Evolutionary conservation across 495 filamentous ascomycete species (phyloP), one percentile per base, ranked within the genome.

Genomic region (Xylaria sp.): DNA sequence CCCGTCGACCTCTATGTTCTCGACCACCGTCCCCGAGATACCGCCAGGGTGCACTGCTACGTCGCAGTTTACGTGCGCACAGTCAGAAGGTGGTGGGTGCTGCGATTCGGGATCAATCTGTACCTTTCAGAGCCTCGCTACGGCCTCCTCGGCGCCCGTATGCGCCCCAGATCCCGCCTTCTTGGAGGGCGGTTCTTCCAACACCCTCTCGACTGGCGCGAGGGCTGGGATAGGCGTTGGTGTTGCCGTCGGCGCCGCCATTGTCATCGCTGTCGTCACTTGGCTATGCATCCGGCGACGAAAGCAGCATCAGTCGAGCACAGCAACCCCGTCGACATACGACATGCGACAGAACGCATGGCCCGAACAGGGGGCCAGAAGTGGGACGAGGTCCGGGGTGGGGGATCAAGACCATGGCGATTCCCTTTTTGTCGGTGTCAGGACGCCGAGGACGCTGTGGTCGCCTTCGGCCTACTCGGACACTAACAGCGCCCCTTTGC

Each of bases 61-160:
- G n/a, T 90, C 91, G 9, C 93, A 92, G 79, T 92, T 93, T 69
- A 80, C 88, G 61, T 95, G 92, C 80, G 83, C 85, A 2, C 87
- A 88, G 0, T 85, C 87, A 62, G 89, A 92, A 68, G 85, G 88
- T 3, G 90, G 89, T 57, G 92, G 92, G 5, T 96, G 93, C 80
- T 96, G 93, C 75, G 87, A 89, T 24, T 87, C 88, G 3, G 91
- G 90, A 4, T 85, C 90, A 55, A 79, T 90, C 72, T 96, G 93
- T 76, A 88, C 89, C 53, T 86, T 85, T 48, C 50, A 67, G 0
- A 79, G 85, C 3, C 85, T 86, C 19, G 85, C 84, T 3, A 85
- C 84, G 0, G 77, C 85, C 4, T 73, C 89, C 21, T 82, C 75
- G 8, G 61, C 74, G 0, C 73, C 74, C n/a, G 71, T 53, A 9